Evolutionary conservation across 495 filamentous ascomycete genomes (phyloP).

Genomic region (Aspergillus affinis): DNA sequence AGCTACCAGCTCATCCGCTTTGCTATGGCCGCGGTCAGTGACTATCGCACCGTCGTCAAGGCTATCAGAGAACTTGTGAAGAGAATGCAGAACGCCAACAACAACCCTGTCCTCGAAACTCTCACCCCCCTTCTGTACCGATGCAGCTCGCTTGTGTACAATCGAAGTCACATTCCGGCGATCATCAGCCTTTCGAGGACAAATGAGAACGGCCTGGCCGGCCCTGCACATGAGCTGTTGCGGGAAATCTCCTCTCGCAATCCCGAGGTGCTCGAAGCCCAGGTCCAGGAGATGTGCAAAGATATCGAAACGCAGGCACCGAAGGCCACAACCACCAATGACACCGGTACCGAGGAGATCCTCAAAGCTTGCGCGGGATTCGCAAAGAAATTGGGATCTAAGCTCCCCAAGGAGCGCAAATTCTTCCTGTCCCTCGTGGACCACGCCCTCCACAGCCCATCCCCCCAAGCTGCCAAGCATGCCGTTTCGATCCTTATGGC

Average conservation of each 20-base stretch:
- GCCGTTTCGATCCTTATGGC: slow-evolving; percentile 87
- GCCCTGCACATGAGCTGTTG: slow-evolving; percentile 82
- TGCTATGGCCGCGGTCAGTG: slow-evolving; percentile 79
- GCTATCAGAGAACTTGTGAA: slow-evolving; percentile 88
- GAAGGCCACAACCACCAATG: slow-evolving; percentile 59
- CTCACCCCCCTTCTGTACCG: slow-evolving; percentile 82
- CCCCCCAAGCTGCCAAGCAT: slow-evolving; percentile 84
- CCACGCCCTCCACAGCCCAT: slow-evolving; percentile 78
- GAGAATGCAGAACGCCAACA: slow-evolving; percentile 67
- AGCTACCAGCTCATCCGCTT: slow-evolving; percentile 87
- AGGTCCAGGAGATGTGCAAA: slow-evolving; percentile 89
- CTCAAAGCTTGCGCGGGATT: slow-evolving; percentile 91
- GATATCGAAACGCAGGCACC: slow-evolving; percentile 79
- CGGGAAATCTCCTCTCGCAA: slow-evolving; percentile 89
- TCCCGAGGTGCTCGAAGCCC: slow-evolving; percentile 85
- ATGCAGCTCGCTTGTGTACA: slow-evolving; percentile 80
- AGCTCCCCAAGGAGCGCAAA: slow-evolving; percentile 82
- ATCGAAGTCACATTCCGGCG: slow-evolving; percentile 86
- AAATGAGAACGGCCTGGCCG: slow-evolving; percentile 72
- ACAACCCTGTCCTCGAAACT: slow-evolving; percentile 67
- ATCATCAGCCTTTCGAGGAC: slow-evolving; percentile 84
- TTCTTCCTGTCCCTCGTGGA: slow-evolving; percentile 76
- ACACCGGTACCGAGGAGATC: slow-evolving; percentile 73
- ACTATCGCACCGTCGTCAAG: slow-evolving; percentile 86
- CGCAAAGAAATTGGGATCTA: slow-evolving; percentile 77